These are phyloP conservation scores for Entomortierella chlamydospora DNA, from an alignment of 192 early-diverging fungal species.

Conservation along the genomic window DNA sequence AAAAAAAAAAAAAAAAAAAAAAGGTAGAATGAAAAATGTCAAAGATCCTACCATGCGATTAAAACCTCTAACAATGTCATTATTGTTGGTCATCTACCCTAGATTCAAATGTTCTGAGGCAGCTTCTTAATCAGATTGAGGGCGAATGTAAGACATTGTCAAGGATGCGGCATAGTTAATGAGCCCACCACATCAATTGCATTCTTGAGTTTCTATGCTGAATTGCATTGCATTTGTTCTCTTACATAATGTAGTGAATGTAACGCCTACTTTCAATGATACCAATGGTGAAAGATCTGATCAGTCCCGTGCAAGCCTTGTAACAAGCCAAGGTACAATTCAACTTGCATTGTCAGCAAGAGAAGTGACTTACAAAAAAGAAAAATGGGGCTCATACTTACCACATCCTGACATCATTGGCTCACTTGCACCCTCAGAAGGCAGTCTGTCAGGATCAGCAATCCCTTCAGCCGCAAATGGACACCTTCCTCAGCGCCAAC, in stretches of 20 bases:
- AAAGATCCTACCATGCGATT: too few relatives aligned
- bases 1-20: too few relatives aligned
- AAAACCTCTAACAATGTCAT: too few relatives aligned
- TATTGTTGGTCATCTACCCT: too few relatives aligned
- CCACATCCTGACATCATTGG: not conserved
- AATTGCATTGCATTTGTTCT: not conserved
- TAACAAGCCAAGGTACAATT: conserved; percentile 31
- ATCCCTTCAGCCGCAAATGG: not conserved
- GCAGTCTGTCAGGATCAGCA: conserved; percentile 17
- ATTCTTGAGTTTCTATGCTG: not conserved
- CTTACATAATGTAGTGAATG: too few relatives aligned
- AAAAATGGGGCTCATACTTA: not conserved
- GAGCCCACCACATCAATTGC: not conserved
- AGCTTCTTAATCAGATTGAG: conserved; percentile 49
- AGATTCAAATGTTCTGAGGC: conserved; percentile 49
- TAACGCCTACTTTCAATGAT: conserved; percentile 27
- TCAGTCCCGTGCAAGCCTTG: conserved; percentile 13
- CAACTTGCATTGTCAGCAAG: not conserved
- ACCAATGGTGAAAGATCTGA: conserved; percentile 13
- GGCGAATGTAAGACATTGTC: conserved; percentile 34
- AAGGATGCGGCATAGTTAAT: not conserved
- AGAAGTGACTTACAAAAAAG: not conserved
- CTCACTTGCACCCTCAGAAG: conserved; percentile 6
- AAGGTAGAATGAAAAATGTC: too few relatives aligned
- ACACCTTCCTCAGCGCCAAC: not conserved